These are phyloP conservation scores for Basipetospora chlamydospora DNA, from an alignment of 2,329 filamentous ascomycete species.

Conservation along the genomic window DNA sequence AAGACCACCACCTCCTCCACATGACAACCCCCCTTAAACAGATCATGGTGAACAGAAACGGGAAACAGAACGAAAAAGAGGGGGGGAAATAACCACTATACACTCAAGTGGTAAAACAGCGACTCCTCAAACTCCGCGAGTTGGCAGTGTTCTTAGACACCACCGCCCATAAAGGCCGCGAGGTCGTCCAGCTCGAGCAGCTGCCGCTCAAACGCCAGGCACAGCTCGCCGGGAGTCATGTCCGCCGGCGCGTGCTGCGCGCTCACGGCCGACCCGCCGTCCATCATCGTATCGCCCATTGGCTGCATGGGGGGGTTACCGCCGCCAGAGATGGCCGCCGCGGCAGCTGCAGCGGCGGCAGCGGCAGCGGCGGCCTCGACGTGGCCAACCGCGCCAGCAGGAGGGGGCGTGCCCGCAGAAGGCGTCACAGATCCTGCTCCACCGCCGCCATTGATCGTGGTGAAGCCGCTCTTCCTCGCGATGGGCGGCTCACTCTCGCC, in stretches of 20 bases:
- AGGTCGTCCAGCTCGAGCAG: conserved; percentile 46
- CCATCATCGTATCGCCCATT: conserved; percentile 7
- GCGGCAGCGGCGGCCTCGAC: neutral
- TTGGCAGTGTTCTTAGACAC: too few relatives aligned
- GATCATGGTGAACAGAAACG: too few relatives aligned
- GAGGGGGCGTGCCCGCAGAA: conserved; percentile 29
- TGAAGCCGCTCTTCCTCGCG: conserved; percentile 36
- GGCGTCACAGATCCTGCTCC: conserved; percentile 33
- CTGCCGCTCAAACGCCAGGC: conserved; percentile 43
- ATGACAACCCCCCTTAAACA: too few relatives aligned
- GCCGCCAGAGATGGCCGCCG: conserved; percentile 4
- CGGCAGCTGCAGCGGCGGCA: neutral
- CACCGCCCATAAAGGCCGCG: conserved; percentile 48
- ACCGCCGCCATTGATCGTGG: conserved; percentile 43
- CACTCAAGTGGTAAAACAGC: too few relatives aligned
- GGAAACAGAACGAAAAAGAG: too few relatives aligned
- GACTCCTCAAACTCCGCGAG: too few relatives aligned
- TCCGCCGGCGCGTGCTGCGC: conserved; percentile 24
- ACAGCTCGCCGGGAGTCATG: conserved; percentile 45
- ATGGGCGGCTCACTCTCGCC: conserved; percentile 33
- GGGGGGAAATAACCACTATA: too few relatives aligned
- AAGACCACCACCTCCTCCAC: too few relatives aligned
- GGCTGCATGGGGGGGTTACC: conserved; percentile 4
- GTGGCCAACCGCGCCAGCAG: conserved; percentile 9
- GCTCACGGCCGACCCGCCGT: too few relatives aligned